A percentile compares a stretch with the other conserved stretches of the same genome.
Evolutionary conservation across 495 filamentous ascomycete genomes (phyloP).

Genomic region (Neurospora discreta): DNA sequence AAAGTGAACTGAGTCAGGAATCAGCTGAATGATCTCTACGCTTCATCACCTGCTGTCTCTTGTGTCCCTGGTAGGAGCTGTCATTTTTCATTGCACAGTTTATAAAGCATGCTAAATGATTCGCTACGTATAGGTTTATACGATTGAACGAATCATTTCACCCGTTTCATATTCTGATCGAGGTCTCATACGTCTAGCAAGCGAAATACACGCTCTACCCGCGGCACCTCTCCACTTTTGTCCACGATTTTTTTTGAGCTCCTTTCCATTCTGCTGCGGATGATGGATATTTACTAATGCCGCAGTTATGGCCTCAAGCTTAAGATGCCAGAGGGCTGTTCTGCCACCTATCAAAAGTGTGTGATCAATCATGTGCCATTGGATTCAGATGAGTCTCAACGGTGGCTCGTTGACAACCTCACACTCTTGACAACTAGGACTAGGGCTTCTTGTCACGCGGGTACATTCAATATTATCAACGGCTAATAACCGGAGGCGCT

Average conservation of each 20-base stretch:
- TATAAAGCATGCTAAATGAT: too few relatives aligned
- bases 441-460: neutral
- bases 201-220: neutral
- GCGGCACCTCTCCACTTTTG: neutral
- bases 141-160: neutral
- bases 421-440: neutral
- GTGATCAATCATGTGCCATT: neutral
- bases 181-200: too few relatives aligned
- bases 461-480: neutral
- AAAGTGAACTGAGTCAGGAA: neutral
- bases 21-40: neutral
- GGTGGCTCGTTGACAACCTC: neutral
- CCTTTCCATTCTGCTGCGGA: neutral
- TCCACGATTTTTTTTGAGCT: neutral
- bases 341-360: neutral
- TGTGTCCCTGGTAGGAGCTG: neutral
- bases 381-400: neutral
- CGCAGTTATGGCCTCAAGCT: neutral
- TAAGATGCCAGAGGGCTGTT: neutral
- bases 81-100: too few relatives aligned
- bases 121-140: neutral
- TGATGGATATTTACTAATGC: neutral
- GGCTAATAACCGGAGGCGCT: neutral
- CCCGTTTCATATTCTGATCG: neutral
- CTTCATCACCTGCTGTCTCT: neutral